phyloP scores from a whole-genome alignment of 176 grass and related monocot genomes.

The barley (Hordeum vulgare) region DNA sequence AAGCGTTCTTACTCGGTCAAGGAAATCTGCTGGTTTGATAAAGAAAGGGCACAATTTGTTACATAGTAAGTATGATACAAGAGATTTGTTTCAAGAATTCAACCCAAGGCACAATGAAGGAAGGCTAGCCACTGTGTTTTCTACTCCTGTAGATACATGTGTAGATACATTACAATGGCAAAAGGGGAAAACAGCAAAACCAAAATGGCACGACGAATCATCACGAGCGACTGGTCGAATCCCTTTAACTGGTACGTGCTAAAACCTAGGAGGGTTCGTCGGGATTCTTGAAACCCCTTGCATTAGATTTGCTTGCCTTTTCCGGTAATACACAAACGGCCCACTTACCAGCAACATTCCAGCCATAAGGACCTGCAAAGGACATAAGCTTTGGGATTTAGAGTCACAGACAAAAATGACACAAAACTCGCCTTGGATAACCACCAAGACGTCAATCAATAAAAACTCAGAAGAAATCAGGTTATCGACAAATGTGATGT shows the following conservation, averaged over 20 bases:
- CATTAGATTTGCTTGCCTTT: slow-evolving; percentile 34
- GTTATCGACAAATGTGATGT: neutral
- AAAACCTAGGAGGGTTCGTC: slow-evolving; percentile 70
- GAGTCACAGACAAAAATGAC: neutral
- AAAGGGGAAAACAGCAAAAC: neutral
- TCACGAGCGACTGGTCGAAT: neutral
- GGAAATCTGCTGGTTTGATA: no score
- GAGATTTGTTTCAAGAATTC: no score
- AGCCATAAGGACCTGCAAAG: slow-evolving; percentile 63
- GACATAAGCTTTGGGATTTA: neutral
- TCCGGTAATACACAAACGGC: slow-evolving; percentile 65
- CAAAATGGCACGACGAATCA: slow-evolving; percentile 17
- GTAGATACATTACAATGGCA: slow-evolving; percentile 19
- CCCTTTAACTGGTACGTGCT: slow-evolving; percentile 4
- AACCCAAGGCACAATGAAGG: no score
- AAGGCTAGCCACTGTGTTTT: no score
- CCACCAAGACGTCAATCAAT: neutral
- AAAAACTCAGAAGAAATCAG: neutral
- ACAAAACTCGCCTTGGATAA: neutral
- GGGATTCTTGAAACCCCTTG: slow-evolving; percentile 68
- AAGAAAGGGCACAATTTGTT: no score
- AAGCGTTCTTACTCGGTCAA: no score
- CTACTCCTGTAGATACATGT: slow-evolving; percentile 21
- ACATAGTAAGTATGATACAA: no score
- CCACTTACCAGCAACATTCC: slow-evolving; percentile 78